Base-by-base conservation (phyloP, 257 asterid species). In the Solanum ossicruentum region DNA sequence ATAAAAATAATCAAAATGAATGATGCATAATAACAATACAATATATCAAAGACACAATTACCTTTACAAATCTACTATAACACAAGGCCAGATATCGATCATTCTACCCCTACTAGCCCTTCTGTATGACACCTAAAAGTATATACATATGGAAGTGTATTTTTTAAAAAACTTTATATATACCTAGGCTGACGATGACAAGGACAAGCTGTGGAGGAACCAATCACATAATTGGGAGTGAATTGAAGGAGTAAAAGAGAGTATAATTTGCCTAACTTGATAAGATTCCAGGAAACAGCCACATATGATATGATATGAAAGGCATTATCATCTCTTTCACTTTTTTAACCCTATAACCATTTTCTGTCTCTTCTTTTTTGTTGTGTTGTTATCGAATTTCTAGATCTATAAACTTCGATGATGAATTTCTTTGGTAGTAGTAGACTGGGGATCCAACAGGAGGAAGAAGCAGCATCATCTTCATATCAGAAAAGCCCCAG, bases 401-500 rank as follows among this genome's bases (percentile, higher is more conserved):
- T 67, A 91, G 90, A 87, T 91, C 91, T 90, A 85, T n/a, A 57
- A 21, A 28, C 28, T 60, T 60, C 0, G 84, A 83, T 80, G 32
- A 92, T 90, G 93, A 91, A 93, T 92, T 92, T 92, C 81, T 89
- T 91, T 92, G 84, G 90, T 32, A 86, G 85, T 57, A 85, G 92
- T 85, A 80, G 85, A 36, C 41, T 36, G 78, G 96, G 92, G 88
- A 90, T 87, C 84, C 88, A 79, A 23, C 89, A 89, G 45, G 93
- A 89, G 13, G 72, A 65, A 11, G 41, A 36, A 36, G 6, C 41
- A 36, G 10, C 84, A 10, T 66, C 81, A 17, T 82, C 75, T 6
- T 82, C 89, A 4, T 71, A 84, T 75, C 39, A 85, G 11, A 26
- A 75, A 8, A 56, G 36, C n/a, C 43, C 45, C 3, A 57, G 21